These are phyloP conservation scores for Phytophthora vignae DNA, from an alignment of 352 stramenopile genomes.

Conservation along the genomic window DNA sequence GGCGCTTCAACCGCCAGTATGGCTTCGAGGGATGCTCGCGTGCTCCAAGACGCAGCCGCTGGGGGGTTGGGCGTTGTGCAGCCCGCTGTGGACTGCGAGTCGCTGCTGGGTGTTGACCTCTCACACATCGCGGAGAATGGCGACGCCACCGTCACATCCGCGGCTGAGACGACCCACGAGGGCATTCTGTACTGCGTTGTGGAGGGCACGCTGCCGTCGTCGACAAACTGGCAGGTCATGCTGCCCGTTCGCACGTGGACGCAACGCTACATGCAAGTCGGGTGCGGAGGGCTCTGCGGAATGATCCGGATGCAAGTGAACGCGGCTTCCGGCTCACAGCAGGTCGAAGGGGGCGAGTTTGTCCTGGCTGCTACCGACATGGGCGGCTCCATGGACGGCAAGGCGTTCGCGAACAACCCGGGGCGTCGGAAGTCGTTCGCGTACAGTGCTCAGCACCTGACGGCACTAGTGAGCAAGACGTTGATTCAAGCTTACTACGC, in stretches of 20 bases:
- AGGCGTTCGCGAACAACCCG: constrained; percentile 33
- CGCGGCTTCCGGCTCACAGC: constrained; percentile 29
- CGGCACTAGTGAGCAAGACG: constrained; percentile 42
- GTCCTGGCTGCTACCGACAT: constrained; percentile 44
- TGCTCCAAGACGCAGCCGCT: constrained; percentile 14
- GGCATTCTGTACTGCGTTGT: constrained; percentile 40
- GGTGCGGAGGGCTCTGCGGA: constrained; percentile 48
- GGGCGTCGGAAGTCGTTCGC: constrained; percentile 39
- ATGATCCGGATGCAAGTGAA: constrained; percentile 38
- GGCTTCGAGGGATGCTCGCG: neutral
- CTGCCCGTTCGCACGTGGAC: constrained; percentile 48
- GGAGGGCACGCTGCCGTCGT: constrained; percentile 27
- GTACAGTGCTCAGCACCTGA: constrained; percentile 46
- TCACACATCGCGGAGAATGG: constrained; percentile 27
- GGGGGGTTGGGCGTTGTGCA: constrained; percentile 24
- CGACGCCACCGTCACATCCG: constrained; percentile 25
- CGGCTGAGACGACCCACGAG: constrained; percentile 25
- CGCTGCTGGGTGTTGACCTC: constrained; percentile 37
- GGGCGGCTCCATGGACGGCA: constrained; percentile 40
- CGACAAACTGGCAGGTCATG: constrained; percentile 39
- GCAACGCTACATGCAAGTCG: constrained; percentile 51
- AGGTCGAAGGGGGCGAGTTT: constrained; percentile 40
- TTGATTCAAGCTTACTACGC: constrained; percentile 48
- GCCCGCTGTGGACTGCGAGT: constrained; percentile 25
- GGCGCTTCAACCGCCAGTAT: neutral